phyloP scores from a whole-genome alignment of 2,329 filamentous ascomycete species.

The Pyricularia sp. region DNA sequence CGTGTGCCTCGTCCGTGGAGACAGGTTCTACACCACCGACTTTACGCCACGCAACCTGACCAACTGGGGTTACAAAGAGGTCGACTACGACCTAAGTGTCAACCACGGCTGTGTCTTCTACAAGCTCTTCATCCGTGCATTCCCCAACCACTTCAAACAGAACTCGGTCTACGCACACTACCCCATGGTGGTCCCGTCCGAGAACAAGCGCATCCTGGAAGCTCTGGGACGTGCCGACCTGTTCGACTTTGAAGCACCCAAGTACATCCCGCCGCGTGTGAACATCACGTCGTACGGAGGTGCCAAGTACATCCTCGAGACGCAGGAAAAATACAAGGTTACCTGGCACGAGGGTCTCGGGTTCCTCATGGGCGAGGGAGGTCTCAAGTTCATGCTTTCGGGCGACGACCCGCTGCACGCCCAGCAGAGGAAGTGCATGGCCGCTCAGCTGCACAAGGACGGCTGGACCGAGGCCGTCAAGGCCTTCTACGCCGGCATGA shows the following conservation, averaged over 20 bases:
- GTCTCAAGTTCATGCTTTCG: conserved; percentile 43
- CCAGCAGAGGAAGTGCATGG: conserved; percentile 38
- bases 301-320: conserved; percentile 47
- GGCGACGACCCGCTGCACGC: conserved; percentile 34
- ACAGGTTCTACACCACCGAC: conserved; percentile 68
- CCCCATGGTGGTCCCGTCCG: conserved; percentile 55
- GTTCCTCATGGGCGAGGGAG: conserved; percentile 44
- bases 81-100: conserved; percentile 54
- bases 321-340: conserved; percentile 48
- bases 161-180: conserved; percentile 76
- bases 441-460: conserved; percentile 44
- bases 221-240: conserved; percentile 51
- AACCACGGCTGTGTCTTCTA: conserved; percentile 78
- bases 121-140: conserved; percentile 68
- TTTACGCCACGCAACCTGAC: conserved; percentile 63
- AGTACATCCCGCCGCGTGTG: conserved; percentile 33
- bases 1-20: conserved; percentile 64
- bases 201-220: conserved; percentile 59
- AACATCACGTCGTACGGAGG: conserved; percentile 48
- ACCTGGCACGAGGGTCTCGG: conserved; percentile 51
- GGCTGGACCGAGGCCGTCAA: conserved; percentile 51
- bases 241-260: conserved; percentile 57
- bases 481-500: conserved; percentile 52
- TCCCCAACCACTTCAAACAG: conserved; percentile 64
- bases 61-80: conserved; percentile 73